A percentile compares a stretch with the other conserved stretches of the same genome.
phyloP scores from a whole-genome alignment of 768 basidiomycete genomes.

The Galerina sulciceps region DNA sequence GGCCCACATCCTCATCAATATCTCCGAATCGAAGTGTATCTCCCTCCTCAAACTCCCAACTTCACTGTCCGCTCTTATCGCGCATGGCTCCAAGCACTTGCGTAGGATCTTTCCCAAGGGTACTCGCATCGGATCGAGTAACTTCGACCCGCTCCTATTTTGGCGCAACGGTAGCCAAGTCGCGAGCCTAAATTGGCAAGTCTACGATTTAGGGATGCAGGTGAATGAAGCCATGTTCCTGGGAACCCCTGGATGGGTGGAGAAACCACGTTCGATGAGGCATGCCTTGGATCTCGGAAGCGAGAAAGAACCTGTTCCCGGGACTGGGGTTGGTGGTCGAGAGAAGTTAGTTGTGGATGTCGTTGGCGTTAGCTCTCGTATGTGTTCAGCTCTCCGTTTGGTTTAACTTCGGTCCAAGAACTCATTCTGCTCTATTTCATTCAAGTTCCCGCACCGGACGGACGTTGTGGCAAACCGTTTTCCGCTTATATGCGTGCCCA shows the following conservation, averaged over 20 bases:
- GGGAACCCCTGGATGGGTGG: slow-evolving; percentile 58
- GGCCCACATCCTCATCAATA: slow-evolving; percentile 59
- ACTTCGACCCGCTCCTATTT: slow-evolving; percentile 53
- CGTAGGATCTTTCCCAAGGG: slow-evolving; percentile 64
- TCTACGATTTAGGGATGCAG: slow-evolving; percentile 60
- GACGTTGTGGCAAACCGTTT: slow-evolving; percentile 39
- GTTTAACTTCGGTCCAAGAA: neutral
- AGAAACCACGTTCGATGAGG: slow-evolving; percentile 45
- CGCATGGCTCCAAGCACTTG: slow-evolving; percentile 46
- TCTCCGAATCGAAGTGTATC: slow-evolving; percentile 54
- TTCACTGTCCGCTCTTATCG: slow-evolving; percentile 39
- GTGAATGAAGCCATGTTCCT: slow-evolving; percentile 68
- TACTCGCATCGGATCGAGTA: slow-evolving; percentile 57
- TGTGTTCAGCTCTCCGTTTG: slow-evolving; percentile 28
- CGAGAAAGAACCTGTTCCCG: slow-evolving; percentile 14
- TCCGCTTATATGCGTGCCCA: slow-evolving; percentile 49
- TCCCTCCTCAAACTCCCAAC: slow-evolving; percentile 38
- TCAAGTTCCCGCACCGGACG: slow-evolving; percentile 52
- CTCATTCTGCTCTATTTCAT: neutral
- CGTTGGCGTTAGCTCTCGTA: slow-evolving; percentile 49
- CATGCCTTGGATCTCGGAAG: slow-evolving; percentile 16
- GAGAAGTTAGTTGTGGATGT: slow-evolving; percentile 28
- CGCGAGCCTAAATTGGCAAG: slow-evolving; percentile 65
- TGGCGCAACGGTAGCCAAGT: slow-evolving; percentile 66
- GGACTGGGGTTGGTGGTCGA: neutral